Conservation (phyloP, 768 basidiomycete genomes). For the Pleurotus eryngii region DNA sequence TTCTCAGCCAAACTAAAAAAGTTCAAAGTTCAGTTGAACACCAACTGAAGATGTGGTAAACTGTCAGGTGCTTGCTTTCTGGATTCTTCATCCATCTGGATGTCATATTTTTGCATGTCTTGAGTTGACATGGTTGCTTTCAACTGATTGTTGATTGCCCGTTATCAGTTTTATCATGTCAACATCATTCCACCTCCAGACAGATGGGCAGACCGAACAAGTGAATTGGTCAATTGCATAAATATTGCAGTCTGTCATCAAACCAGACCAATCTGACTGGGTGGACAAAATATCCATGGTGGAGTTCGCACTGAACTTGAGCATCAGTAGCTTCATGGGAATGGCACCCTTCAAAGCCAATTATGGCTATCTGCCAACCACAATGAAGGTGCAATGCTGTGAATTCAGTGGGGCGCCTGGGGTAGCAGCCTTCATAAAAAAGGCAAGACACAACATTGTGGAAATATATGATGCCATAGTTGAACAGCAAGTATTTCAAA, state of each 20-base stretch:
- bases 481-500: conserved; percentile 24
- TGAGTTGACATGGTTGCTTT: too few species aligned
- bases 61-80: too few species aligned
- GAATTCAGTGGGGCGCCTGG: conserved; percentile 12
- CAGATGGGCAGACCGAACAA: conserved; percentile 29
- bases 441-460: conserved; percentile 6
- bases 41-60: too few species aligned
- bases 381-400: conserved; percentile 12
- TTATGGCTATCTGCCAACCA: conserved; percentile 15
- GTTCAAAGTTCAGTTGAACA: too few species aligned
- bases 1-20: too few species aligned
- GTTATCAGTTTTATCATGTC: conserved; percentile 34
- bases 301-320: conserved; percentile 33
- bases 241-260: conserved; percentile 22
- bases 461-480: conserved; percentile 31
- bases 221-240: conserved; percentile 26
- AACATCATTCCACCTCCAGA: conserved; percentile 39
- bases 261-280: conserved; percentile 30
- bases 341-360: too few species aligned
- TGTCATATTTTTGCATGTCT: too few species aligned
- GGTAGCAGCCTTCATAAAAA: conserved; percentile 19
- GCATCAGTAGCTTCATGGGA: conserved; percentile 9
- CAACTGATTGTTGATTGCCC: too few species aligned
- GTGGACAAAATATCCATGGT: conserved; percentile 5
- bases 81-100: too few species aligned